A percentile compares a stretch with the other conserved stretches of the same genome.
These are phyloP conservation scores for Physcomitrium patens DNA, from an alignment of 225 moss, liverwort and hornwort genomes.

Conservation along the genomic window DNA sequence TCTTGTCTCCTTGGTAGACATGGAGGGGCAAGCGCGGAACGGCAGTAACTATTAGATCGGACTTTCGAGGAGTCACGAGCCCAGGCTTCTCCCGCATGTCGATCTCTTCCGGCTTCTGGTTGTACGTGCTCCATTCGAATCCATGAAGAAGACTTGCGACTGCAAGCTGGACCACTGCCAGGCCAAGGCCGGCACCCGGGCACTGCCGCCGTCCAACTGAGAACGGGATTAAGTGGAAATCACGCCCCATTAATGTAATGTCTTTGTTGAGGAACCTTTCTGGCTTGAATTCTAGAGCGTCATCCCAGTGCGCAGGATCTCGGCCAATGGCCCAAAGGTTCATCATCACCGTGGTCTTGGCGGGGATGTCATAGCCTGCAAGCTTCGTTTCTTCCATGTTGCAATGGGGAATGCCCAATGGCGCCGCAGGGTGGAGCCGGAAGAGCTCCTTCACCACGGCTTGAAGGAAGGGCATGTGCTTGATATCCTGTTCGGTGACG, in stretches of 20 bases:
- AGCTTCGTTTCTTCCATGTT: conserved; percentile 37
- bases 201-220: conserved; percentile 54
- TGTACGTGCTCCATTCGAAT: conserved; percentile 43
- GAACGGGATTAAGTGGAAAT: conserved; percentile 57
- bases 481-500: conserved; percentile 55
- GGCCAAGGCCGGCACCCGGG: conserved; percentile 43
- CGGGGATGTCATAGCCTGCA: conserved; percentile 60
- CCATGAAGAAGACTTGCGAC: conserved; percentile 55
- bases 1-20: conserved; percentile 25
- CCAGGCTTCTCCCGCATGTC: conserved; percentile 69
- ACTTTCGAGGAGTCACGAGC: conserved; percentile 56
- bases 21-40: conserved; percentile 38
- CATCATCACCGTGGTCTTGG: conserved; percentile 48
- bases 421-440: conserved; percentile 57
- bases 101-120: conserved; percentile 46
- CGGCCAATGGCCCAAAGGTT: conserved; percentile 67
- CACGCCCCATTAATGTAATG: conserved; percentile 40
- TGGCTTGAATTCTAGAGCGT: conserved; percentile 50
- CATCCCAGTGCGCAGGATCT: conserved; percentile 47
- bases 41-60: conserved; percentile 33
- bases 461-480: conserved; percentile 51
- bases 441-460: conserved; percentile 65
- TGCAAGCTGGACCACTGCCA: conserved; percentile 48
- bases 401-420: conserved; percentile 56
- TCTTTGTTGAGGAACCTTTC: conserved; percentile 43